phyloP scores from a whole-genome alignment of 192 early-diverging fungal species.

The Pecoramyces ruminantium region DNA sequence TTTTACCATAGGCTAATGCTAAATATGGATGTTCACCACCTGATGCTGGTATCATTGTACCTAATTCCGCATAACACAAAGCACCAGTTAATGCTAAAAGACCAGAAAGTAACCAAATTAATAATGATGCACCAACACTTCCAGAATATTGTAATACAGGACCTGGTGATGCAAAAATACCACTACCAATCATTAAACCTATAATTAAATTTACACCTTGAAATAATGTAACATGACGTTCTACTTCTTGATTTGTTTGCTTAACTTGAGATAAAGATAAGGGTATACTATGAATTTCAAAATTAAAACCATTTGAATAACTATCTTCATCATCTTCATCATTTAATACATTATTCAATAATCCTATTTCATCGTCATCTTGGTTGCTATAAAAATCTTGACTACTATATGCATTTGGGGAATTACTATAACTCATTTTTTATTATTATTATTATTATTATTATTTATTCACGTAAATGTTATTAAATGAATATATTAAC shows the following conservation, averaged over 20 bases:
- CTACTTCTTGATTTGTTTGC: not conserved
- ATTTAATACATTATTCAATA: not conserved
- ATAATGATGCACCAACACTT: slow-evolving; percentile 46
- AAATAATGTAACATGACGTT: not conserved
- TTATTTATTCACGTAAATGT: no score
- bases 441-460: no score
- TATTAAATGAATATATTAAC: no score
- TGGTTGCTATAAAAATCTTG: not conserved
- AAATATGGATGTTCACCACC: slow-evolving; percentile 84
- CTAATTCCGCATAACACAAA: slow-evolving; percentile 78
- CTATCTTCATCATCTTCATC: not conserved
- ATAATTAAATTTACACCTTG: slow-evolving; percentile 49
- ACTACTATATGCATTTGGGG: not conserved
- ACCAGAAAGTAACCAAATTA: slow-evolving; percentile 60
- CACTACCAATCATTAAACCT: slow-evolving; percentile 62
- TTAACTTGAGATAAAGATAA: not conserved
- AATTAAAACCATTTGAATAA: not conserved
- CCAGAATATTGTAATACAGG: slow-evolving; percentile 43
- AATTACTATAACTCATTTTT: not conserved
- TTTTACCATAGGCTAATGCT: slow-evolving; percentile 50
- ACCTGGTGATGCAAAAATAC: slow-evolving; percentile 66
- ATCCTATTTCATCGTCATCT: not conserved
- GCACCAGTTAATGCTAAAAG: slow-evolving; percentile 65
- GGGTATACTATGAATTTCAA: not conserved
- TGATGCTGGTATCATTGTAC: slow-evolving; percentile 62